A percentile compares a stretch with the other conserved stretches of the same genome.
Conservation (phyloP, 306 rosid genomes). For the Carpinus viminea region DNA sequence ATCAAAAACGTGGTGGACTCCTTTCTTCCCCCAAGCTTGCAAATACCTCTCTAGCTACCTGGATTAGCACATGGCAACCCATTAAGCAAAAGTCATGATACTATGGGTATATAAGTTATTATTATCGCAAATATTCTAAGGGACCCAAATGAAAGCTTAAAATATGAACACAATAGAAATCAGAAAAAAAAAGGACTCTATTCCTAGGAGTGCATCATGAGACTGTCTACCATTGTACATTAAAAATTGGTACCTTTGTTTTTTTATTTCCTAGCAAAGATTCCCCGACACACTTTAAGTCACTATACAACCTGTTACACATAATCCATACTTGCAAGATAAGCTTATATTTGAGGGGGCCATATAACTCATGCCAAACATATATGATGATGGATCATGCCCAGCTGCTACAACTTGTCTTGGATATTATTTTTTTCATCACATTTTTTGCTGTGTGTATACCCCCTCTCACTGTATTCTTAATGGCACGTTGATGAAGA, state of each 20-base stretch:
- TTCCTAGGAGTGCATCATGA: slow-evolving; percentile 22
- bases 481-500: too few species aligned
- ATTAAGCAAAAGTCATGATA: too few species aligned
- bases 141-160: too few species aligned
- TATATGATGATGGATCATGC: slow-evolving; percentile 2
- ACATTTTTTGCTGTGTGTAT: not conserved
- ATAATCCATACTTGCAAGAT: slow-evolving; percentile 29
- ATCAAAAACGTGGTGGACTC: too few species aligned
- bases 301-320: slow-evolving; percentile 56
- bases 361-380: slow-evolving; percentile 17
- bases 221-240: slow-evolving; percentile 2
- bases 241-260: slow-evolving; percentile 21
- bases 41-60: too few species aligned
- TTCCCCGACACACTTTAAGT: slow-evolving; percentile 54
- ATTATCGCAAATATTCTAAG: too few species aligned
- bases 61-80: too few species aligned
- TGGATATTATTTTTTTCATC: not conserved
- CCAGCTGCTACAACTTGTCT: not conserved
- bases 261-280: slow-evolving; percentile 39
- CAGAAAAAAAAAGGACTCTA: slow-evolving; percentile 19
- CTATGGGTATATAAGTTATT: too few species aligned
- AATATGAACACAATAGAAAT: too few species aligned
- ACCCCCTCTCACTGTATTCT: too few species aligned
- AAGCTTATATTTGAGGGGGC: slow-evolving; percentile 20
- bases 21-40: too few species aligned